phyloP scores from a whole-genome alignment of 2,329 filamentous ascomycete genomes.

The Colletotrichum sp. region DNA sequence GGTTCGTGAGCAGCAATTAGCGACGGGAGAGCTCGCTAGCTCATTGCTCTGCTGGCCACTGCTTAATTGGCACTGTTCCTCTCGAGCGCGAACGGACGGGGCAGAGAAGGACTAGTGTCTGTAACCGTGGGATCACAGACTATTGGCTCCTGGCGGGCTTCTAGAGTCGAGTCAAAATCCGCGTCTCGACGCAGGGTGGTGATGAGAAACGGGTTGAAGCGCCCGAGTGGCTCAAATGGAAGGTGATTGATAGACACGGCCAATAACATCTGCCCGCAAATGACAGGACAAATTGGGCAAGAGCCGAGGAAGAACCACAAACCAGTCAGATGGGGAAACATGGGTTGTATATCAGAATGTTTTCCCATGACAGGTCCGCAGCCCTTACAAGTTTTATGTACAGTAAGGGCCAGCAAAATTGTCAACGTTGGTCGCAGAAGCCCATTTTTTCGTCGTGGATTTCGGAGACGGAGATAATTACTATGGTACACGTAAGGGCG shows the following conservation, averaged over 20 bases:
- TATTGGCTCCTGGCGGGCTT: neutral
- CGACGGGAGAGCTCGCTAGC: neutral
- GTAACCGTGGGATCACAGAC: neutral
- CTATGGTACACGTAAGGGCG: neutral
- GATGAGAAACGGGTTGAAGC: neutral
- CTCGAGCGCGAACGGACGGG: neutral
- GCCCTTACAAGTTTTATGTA: neutral
- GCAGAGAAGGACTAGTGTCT: neutral
- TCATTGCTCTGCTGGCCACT: neutral
- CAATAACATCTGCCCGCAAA: neutral
- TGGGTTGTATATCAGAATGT: neutral
- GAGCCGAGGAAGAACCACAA: neutral
- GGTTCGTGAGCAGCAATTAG: slow-evolving; percentile 3
- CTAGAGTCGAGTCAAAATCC: neutral
- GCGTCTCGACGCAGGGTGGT: neutral
- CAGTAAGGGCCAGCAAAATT: neutral
- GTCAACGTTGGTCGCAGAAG: neutral
- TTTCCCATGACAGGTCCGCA: neutral
- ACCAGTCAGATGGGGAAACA: neutral
- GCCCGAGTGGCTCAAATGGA: neutral
- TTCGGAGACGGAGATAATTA: neutral
- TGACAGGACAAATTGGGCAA: neutral
- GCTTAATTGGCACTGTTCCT: neutral
- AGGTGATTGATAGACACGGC: neutral
- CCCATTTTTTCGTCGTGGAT: neutral